Evolutionary conservation across 441 rosid genomes (phyloP).

Genomic region (Iberis amara): DNA sequence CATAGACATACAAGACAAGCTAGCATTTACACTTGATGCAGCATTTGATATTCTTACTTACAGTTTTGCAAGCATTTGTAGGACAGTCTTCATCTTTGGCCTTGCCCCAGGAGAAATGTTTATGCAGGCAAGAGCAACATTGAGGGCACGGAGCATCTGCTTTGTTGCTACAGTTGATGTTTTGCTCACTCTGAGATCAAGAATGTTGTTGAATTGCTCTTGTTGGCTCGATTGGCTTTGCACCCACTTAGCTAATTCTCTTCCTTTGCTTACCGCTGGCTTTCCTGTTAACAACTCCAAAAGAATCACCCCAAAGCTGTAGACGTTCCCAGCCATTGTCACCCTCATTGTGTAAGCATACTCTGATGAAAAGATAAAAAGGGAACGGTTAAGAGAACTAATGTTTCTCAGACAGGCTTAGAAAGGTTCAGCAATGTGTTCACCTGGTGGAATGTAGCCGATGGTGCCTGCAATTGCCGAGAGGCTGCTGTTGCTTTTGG

Average conservation of each 20-base stretch:
- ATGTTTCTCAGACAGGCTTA: constrained; percentile 7
- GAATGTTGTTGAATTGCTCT: constrained; percentile 52
- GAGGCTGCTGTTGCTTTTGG: constrained; percentile 77
- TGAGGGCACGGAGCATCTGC: constrained; percentile 76
- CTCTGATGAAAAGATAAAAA: constrained; percentile 42
- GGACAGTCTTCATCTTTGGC: constrained; percentile 74
- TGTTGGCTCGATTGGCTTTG: constrained; percentile 39
- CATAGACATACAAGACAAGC: constrained; percentile 13
- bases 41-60: constrained; percentile 16
- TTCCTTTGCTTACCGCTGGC: constrained; percentile 66
- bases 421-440: constrained; percentile 17
- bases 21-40: constrained; percentile 5
- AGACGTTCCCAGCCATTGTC: constrained; percentile 74
- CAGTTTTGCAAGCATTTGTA: constrained; percentile 43
- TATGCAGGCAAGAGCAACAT: constrained; percentile 67
- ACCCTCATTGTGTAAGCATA: constrained; percentile 93
- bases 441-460: constrained; percentile 84
- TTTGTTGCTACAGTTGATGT: constrained; percentile 46
- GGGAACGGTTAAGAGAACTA: constrained; percentile 11
- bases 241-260: constrained; percentile 73
- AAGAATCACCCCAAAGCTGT: constrained; percentile 72
- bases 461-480: constrained; percentile 80
- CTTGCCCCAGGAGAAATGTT: constrained; percentile 58
- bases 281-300: constrained; percentile 80
- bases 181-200: constrained; percentile 55